Evolutionary conservation across 495 filamentous ascomycete genomes (phyloP).

Genomic region (Penicillium samsonianum): DNA sequence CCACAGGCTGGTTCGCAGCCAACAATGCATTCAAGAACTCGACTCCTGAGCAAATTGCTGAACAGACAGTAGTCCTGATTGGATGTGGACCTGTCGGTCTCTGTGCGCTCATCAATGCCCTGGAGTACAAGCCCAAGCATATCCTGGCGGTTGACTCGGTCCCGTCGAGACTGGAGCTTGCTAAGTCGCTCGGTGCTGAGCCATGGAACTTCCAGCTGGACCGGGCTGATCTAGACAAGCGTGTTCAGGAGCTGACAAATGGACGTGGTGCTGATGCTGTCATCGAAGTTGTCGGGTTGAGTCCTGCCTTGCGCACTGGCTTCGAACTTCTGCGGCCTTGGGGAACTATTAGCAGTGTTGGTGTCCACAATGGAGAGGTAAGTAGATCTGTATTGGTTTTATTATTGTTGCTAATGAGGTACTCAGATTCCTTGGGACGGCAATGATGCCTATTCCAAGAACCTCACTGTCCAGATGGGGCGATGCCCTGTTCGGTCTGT

Average conservation of each 20-base stretch:
- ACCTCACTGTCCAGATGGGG: conserved; percentile 88
- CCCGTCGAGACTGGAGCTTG: conserved; percentile 73
- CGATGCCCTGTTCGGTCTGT: conserved; percentile 89
- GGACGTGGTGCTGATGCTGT: conserved; percentile 89
- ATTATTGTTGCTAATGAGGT: background rate
- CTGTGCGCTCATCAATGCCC: conserved; percentile 81
- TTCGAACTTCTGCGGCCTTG: conserved; percentile 88
- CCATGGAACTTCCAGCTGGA: conserved; percentile 79
- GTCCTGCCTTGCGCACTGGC: conserved; percentile 75
- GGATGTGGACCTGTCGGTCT: conserved; percentile 90
- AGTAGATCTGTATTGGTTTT: conserved; percentile 11
- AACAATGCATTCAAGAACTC: conserved; percentile 74
- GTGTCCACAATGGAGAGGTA: conserved; percentile 89
- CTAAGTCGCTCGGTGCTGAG: conserved; percentile 77
- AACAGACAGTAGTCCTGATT: conserved; percentile 77
- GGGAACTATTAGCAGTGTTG: conserved; percentile 84
- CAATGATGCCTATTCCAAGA: conserved; percentile 84
- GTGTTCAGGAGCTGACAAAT: conserved; percentile 75
- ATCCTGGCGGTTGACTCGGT: conserved; percentile 86
- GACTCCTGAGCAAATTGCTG: conserved; percentile 58
- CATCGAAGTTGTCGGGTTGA: conserved; percentile 88
- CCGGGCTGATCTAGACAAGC: conserved; percentile 63
- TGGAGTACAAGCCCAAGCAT: conserved; percentile 77
- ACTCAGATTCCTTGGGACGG: conserved; percentile 79
- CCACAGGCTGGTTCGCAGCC: conserved; percentile 90